phyloP scores from a whole-genome alignment of 1,284 basidiomycete genomes.

The Cryptococcus sp. region DNA sequence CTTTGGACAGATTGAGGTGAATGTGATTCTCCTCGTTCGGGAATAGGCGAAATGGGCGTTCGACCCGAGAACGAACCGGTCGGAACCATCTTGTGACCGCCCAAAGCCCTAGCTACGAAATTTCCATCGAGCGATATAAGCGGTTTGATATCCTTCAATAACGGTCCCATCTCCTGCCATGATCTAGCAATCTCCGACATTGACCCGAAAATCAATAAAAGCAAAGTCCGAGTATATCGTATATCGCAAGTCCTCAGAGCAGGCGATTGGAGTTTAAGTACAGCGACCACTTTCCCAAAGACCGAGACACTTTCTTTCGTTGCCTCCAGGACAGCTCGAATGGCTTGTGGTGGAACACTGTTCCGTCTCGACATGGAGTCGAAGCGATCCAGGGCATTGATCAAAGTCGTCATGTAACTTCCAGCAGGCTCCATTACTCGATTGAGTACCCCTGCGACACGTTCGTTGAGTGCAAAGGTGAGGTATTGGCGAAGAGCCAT shows the following conservation, averaged over 20 bases:
- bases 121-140: slow-evolving; percentile 56
- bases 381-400: slow-evolving; percentile 86
- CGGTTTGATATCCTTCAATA: slow-evolving; percentile 66
- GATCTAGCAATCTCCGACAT: slow-evolving; percentile 81
- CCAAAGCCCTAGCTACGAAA: slow-evolving; percentile 24
- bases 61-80: slow-evolving; percentile 26
- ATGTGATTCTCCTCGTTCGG: slow-evolving; percentile 41
- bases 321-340: slow-evolving; percentile 73
- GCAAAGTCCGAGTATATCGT: slow-evolving; percentile 79
- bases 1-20: slow-evolving; percentile 31
- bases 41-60: slow-evolving; percentile 48
- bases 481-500: slow-evolving; percentile 86
- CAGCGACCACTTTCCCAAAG: slow-evolving; percentile 80
- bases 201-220: slow-evolving; percentile 85
- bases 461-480: slow-evolving; percentile 76
- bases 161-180: slow-evolving; percentile 74
- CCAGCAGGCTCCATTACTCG: slow-evolving; percentile 83
- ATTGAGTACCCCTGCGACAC: slow-evolving; percentile 72
- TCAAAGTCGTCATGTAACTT: slow-evolving; percentile 74
- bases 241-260: slow-evolving; percentile 65
- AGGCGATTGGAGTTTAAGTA: slow-evolving; percentile 73
- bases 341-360: slow-evolving; percentile 60
- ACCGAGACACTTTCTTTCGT: slow-evolving; percentile 80
- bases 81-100: slow-evolving; percentile 26
- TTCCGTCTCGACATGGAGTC: slow-evolving; percentile 72